phyloP scores from a whole-genome alignment of 2,329 filamentous ascomycete genomes.

The Verticillium longisporum region DNA sequence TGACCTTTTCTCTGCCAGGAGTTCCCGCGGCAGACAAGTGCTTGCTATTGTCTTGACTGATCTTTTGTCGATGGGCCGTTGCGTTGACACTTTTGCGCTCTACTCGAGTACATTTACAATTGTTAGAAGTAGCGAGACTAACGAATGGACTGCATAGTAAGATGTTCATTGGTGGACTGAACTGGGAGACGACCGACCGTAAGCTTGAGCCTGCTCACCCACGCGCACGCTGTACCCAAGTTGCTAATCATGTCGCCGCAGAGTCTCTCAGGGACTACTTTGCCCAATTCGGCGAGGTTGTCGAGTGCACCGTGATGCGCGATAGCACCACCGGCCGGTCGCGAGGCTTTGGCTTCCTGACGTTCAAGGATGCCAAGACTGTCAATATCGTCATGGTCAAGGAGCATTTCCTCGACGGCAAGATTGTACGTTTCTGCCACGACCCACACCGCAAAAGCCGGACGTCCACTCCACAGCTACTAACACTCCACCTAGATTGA shows the following conservation, averaged over 20 bases:
- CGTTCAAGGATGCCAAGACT: conserved; percentile 94
- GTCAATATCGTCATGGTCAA: conserved; percentile 99
- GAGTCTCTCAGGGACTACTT: conserved; percentile 97
- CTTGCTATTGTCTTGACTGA: too few relatives aligned
- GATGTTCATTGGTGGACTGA: conserved; percentile 98
- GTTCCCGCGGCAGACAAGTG: too few relatives aligned
- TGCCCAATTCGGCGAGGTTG: conserved; percentile 92
- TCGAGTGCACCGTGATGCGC: conserved; percentile 99
- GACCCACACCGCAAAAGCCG: too few relatives aligned
- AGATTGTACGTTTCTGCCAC: conserved; percentile 95
- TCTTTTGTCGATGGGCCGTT: too few relatives aligned
- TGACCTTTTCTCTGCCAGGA: too few relatives aligned
- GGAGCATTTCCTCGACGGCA: conserved; percentile 95
- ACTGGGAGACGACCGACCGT: conserved; percentile 99
- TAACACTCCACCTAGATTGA: conserved; percentile 63
- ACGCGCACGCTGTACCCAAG: neutral
- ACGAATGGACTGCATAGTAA: conserved; percentile 57
- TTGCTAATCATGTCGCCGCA: conserved; percentile 28
- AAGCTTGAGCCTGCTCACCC: conserved; percentile 36
- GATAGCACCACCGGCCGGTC: conserved; percentile 91
- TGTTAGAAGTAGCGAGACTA: neutral
- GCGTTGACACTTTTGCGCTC: too few relatives aligned
- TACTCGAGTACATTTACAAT: too few relatives aligned
- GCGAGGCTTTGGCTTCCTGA: conserved; percentile 93
- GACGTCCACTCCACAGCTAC: too few relatives aligned